Base-by-base conservation (phyloP, 768 basidiomycete genomes). In the Trametes coccinea region DNA sequence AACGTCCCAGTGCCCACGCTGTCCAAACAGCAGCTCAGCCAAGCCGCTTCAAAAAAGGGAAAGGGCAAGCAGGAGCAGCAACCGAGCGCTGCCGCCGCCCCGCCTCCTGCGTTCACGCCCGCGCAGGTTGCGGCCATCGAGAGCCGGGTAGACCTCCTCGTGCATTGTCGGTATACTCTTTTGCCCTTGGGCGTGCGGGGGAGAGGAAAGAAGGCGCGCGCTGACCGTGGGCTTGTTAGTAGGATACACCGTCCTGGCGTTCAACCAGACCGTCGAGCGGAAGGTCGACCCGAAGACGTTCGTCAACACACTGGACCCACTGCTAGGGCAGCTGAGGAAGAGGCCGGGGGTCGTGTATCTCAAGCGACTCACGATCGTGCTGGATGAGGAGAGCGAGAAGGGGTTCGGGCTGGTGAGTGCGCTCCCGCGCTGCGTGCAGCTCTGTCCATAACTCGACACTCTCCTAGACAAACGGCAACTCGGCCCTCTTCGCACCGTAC, bases 341-440 rank as follows among this genome's bases (percentile, higher is more conserved):
- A 79, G 90, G 45, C 71, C 77, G 1, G 86, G 88, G 0, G 74
- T 90, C 34, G 73, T 90, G 2, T 85, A 83, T 60, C 76, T 95
- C 53, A 92, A 90, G 71, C 78, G 92, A 51, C 71, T 95, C 57
- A 92, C 86, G n/a, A 87, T 95, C 52, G 77, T 90, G 10, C 79
- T 93, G 8, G 88, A 93, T 62, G 85, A 92, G 67, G 89, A 88
- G 44, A 93, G 92, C 68, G 90, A 93, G 71, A 93, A 92, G 71
- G 90, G 92, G 1, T 89, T 90, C 67, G 90, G 92, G 33, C 71
- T 93, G 71, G 91, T 93, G 59, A 65, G 80, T 75, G 33, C 4
- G 14, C 6, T 8, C 13, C 46, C 14, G 1, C 5, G 27, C 39
- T n/a, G 9, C 10, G 55, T 53, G 33, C 10, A 17, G 16, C 8